Conservation (phyloP, 176 grass and related monocot genomes). For the Phyllostachys edulis region DNA sequence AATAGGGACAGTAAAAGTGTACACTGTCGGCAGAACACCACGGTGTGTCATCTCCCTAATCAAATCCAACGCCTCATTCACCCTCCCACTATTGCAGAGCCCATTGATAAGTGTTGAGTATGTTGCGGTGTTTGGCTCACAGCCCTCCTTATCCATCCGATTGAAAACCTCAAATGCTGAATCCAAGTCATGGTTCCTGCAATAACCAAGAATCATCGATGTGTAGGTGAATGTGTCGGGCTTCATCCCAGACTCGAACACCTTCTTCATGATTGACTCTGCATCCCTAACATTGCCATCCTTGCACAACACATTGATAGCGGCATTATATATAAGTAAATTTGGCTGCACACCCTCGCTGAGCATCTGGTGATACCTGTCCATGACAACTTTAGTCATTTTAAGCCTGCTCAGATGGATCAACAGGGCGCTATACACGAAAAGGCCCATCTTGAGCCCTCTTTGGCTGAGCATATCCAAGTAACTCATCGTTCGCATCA, state of each 20-base stretch:
- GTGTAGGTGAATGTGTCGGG: conserved; percentile 53
- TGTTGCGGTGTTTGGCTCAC: conserved; percentile 46
- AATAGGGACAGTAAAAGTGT: conserved; percentile 41
- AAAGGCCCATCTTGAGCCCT: not conserved
- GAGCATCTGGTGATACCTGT: conserved; percentile 22
- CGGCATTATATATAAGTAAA: conserved; percentile 30
- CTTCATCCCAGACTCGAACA: conserved; percentile 40
- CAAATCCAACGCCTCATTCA: conserved; percentile 48
- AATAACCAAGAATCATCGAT: conserved; percentile 58
- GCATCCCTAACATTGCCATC: conserved; percentile 45
- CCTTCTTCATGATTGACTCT: conserved; percentile 42
- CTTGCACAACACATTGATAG: conserved; percentile 39
- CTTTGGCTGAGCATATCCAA: not conserved
- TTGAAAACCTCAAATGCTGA: conserved; percentile 48
- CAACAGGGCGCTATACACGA: not conserved
- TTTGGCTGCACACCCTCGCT: conserved; percentile 6
- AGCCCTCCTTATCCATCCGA: conserved; percentile 38
- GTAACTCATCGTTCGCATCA: not conserved
- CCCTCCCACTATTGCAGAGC: conserved; percentile 25
- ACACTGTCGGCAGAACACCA: conserved; percentile 36
- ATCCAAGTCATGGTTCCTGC: conserved; percentile 45
- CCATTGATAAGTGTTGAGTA: conserved; percentile 46
- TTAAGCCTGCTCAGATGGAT: conserved; percentile 11
- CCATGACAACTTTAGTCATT: conserved; percentile 4
- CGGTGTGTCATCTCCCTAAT: conserved; percentile 41